Evolutionary conservation across 495 filamentous ascomycete genomes (phyloP), one percentile per base, ranked within the genome.

Genomic region (Penicillium steckii): DNA sequence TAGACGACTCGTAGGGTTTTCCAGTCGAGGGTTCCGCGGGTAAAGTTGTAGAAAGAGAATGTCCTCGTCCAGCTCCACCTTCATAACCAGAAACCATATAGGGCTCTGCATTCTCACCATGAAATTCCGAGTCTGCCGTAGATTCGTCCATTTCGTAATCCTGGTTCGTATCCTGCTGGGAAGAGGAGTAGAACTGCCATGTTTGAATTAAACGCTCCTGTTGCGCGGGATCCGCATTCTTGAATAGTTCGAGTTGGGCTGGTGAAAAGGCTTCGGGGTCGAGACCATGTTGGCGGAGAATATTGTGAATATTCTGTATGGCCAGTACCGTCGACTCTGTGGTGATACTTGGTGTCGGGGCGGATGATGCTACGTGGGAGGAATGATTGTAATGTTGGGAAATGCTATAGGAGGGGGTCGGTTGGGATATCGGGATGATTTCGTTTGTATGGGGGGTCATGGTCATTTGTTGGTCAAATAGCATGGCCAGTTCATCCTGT

Each of bases 331-430:
- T 13, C 8, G 18, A n/a, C 13, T 46, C 26, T 32, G 44, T 15
- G n/a, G 7, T 19, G 42, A 17, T 23, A 38, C 24, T 46, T 8
- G 53, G 30, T 23, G 42, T 32, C 4, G 48, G 46, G 21, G 21
- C 27, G 37, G 22, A 26, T 17, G n/a, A 26, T 17, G 53, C 61
- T 66, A 67, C 51, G 54, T 89, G 86, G 23, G 82, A 67, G 2
- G 86, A 88, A 62, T 91, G 88, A 57, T 86, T 82, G 64, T 90
- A 90, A 66, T 91, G 88, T 55, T 87, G 85, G 10, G 85, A 78
- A 55, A 89, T 80, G 47, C 82, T 85, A 70, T 89, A 90, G 46
- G 75, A 73, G 50, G 81, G 27, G 24, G 30, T n/a, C 25, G 26
- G 27, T 23, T 41, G 38, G 21, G 19, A 41, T 41, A 23, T 41